Evolutionary conservation across 1,139 yeast genomes (phyloP), one percentile per base, ranked within the genome.

Genomic region (Yamadazyma blattariae): DNA sequence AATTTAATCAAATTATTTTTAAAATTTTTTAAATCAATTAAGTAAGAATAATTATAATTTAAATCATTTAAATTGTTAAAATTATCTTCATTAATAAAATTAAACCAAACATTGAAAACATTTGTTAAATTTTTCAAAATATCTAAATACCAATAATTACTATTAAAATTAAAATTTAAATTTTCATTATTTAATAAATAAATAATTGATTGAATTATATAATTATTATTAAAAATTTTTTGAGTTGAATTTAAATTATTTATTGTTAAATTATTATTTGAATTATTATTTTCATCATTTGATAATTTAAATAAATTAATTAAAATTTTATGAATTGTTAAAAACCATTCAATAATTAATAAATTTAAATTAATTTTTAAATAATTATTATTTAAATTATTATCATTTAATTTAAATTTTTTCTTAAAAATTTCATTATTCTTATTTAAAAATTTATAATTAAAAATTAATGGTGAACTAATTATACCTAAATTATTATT

Each of bases 401-500:
- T 10, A 37, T 29, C 14, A n/a, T 37, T 26, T 8, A 36, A 26
- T 6, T 31, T 14, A 23, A 19, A 18, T 14, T 30, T 18, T 8
- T 22, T 4, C 8, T 21, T 16, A 7, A 30, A 22, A 4, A 32
- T 17, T 7, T 32, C 25, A 6, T 42, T 34, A 6, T 38, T 38
- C 11, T 38, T 33, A 26, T 41, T 38, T 35, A 67, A 47, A 30
- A 60, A 57, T 20, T 45, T 50, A 18, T 61, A 50, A 33, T 66
- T 54, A 46, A 73, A 66, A 10, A 74, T 54, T 20, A 72, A 47
- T 1, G 79, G 79, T 44, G 69, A 61, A 32, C 71, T 57, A 10
- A 73, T 61, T 21, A 72, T 68, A 1, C 71, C 71, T 25, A 68
- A 47, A 37, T 67, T 67, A 40, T 68, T 68, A 41, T 67, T 67